Conservation (phyloP, 345 rosid species). For the Moricandia arvensis region DNA sequence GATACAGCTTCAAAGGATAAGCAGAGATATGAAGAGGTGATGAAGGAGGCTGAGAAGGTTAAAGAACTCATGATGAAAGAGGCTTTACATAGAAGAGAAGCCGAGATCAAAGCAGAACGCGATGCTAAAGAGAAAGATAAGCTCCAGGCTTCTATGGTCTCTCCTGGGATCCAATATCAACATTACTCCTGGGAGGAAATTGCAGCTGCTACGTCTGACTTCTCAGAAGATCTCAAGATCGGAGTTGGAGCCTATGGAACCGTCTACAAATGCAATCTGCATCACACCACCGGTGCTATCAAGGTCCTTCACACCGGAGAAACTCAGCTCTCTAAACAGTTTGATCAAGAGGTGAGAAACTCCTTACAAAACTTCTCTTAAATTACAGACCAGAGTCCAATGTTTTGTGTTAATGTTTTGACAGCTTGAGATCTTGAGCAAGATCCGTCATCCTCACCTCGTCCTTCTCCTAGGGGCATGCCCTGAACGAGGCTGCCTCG, state of each 20-base stretch:
- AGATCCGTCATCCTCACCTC: constrained; percentile 37
- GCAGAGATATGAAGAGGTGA: constrained; percentile 53
- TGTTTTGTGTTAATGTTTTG: constrained; percentile 18
- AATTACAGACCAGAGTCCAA: not conserved
- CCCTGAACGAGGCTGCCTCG: not conserved
- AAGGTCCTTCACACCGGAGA: constrained; percentile 24
- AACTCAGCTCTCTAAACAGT: constrained; percentile 37
- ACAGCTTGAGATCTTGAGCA: constrained; percentile 84
- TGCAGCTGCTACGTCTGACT: constrained; percentile 22
- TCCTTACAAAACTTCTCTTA: not conserved
- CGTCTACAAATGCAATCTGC: not conserved
- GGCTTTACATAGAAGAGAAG: constrained; percentile 54
- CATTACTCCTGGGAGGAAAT: constrained; percentile 39
- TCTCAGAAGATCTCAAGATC: not conserved
- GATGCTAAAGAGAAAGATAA: constrained; percentile 67
- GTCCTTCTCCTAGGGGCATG: not conserved
- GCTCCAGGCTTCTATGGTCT: not conserved
- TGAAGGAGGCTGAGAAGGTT: constrained; percentile 50
- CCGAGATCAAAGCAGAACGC: constrained; percentile 24
- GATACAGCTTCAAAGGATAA: constrained; percentile 60
- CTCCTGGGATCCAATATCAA: constrained; percentile 27
- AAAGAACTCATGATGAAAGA: constrained; percentile 53
- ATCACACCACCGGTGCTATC: not conserved
- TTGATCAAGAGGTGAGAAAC: constrained; percentile 37
- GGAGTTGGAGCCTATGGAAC: not conserved